phyloP scores from a whole-genome alignment of 805 yeast genomes.

The Blastobotrys chiropterorum region DNA sequence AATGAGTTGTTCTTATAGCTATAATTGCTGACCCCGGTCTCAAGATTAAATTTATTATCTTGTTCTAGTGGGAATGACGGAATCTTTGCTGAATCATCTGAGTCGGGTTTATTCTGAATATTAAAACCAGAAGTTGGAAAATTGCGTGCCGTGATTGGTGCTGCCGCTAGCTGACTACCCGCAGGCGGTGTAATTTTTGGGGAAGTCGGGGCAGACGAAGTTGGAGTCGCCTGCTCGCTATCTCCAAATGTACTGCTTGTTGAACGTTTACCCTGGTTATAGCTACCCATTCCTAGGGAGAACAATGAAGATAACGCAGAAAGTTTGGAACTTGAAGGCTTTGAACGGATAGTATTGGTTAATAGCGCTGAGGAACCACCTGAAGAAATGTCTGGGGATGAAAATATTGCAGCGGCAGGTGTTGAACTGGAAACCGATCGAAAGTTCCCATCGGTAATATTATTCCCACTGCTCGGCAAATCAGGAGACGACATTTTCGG shows the following conservation, averaged over 20 bases:
- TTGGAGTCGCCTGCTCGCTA: neutral
- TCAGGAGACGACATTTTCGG: conserved; percentile 15
- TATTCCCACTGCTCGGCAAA: conserved; percentile 1
- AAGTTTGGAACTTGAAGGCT: conserved; percentile 13
- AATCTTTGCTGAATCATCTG: neutral
- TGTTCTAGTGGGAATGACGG: neutral
- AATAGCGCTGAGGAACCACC: conserved; percentile 5
- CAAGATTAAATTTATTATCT: neutral
- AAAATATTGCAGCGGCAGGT: conserved; percentile 19
- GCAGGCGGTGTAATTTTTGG: conserved; percentile 1
- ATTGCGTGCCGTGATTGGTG: neutral
- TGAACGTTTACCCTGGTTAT: neutral
- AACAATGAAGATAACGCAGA: conserved; percentile 37
- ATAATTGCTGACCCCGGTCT: neutral
- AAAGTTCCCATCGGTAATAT: neutral
- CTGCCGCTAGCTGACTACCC: neutral
- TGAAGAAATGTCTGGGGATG: conserved; percentile 9
- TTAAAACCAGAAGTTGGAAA: neutral
- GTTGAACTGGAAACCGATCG: conserved; percentile 24
- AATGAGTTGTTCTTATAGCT: neutral
- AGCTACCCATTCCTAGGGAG: conserved; percentile 21
- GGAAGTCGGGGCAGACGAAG: neutral
- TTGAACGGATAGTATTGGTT: conserved; percentile 7
- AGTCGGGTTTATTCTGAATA: neutral
- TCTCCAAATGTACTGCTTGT: neutral